Percentiles rank a stretch among this genome's conserved stretches.
These are phyloP conservation scores for Tylopilus vinaceipallidus DNA, from an alignment of 768 basidiomycete species.

Conservation along the genomic window DNA sequence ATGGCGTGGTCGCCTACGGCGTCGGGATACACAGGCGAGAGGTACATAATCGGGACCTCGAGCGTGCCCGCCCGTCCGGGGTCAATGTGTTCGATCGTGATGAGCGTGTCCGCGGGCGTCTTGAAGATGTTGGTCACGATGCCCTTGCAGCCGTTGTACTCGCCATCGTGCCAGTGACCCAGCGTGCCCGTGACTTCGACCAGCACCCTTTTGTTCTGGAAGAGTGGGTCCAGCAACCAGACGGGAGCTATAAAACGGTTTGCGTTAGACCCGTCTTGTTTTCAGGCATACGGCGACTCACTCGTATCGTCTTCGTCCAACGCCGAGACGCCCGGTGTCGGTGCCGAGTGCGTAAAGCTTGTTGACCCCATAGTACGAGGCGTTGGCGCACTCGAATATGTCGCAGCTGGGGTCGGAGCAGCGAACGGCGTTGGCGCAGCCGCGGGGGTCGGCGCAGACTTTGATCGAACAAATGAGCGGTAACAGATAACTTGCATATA, in stretches of 20 bases:
- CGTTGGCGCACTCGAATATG: constrained; percentile 33
- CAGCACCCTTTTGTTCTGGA: constrained; percentile 28
- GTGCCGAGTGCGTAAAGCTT: constrained; percentile 26
- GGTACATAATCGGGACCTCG: constrained; percentile 41
- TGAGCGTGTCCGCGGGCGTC: constrained; percentile 26
- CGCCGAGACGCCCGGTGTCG: constrained; percentile 29
- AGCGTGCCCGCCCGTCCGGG: constrained; percentile 33
- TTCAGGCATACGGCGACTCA: constrained; percentile 12
- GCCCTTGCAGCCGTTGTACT: constrained; percentile 28
- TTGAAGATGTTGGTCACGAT: constrained; percentile 28
- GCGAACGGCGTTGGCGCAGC: constrained; percentile 40
- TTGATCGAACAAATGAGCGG: constrained; percentile 5
- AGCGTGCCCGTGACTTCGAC: constrained; percentile 29
- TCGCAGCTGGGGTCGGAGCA: constrained; percentile 30
- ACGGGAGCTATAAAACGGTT: constrained; percentile 19
- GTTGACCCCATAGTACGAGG: constrained; percentile 29
- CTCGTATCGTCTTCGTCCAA: constrained; percentile 30
- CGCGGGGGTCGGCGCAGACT: constrained; percentile 40
- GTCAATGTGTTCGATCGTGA: constrained; percentile 30
- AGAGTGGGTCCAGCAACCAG: constrained; percentile 29
- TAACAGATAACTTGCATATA: constrained; percentile 19
- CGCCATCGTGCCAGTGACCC: constrained; percentile 27
- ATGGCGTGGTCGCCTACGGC: constrained; percentile 48
- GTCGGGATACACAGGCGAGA: constrained; percentile 40
- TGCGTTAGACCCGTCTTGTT: constrained; percentile 18